These are phyloP conservation scores for Boletus tomentosulus DNA, from an alignment of 768 basidiomycete genomes.

Conservation along the genomic window DNA sequence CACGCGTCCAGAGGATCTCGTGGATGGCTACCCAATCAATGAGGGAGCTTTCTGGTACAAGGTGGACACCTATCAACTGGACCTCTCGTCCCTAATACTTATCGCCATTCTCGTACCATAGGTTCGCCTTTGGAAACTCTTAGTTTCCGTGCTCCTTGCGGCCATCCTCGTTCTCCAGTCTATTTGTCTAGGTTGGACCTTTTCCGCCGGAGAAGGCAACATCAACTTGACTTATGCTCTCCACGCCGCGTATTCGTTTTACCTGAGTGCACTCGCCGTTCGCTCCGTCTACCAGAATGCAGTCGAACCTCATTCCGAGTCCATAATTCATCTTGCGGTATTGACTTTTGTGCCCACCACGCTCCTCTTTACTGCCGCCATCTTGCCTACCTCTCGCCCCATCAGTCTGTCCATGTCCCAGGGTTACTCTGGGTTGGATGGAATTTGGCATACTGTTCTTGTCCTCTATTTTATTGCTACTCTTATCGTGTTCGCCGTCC, in stretches of 20 bases:
- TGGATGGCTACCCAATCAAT: conserved; percentile 64
- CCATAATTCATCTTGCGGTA: conserved; percentile 57
- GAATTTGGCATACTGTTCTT: conserved; percentile 52
- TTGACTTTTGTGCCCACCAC: conserved; percentile 48
- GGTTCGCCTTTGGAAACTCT: conserved; percentile 58
- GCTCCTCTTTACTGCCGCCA: conserved; percentile 44
- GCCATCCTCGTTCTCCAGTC: conserved; percentile 48
- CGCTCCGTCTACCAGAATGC: conserved; percentile 48
- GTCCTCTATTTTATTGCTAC: conserved; percentile 46
- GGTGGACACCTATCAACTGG: conserved; percentile 32
- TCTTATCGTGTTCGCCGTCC: conserved; percentile 46
- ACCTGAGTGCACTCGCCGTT: conserved; percentile 49
- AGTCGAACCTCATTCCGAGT: conserved; percentile 38
- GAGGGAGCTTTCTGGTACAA: conserved; percentile 57
- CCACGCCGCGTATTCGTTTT: conserved; percentile 53
- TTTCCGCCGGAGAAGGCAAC: conserved; percentile 22
- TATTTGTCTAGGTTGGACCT: conserved; percentile 49
- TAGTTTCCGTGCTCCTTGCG: conserved; percentile 44
- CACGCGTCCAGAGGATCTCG: conserved; percentile 62
- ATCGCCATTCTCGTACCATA: conserved; percentile 23
- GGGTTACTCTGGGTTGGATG: conserved; percentile 20
- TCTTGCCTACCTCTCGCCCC: conserved; percentile 49
- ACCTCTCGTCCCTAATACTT: neutral
- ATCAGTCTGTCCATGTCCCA: conserved; percentile 28
- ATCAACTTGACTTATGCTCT: conserved; percentile 40